Base-by-base conservation (phyloP, 2,329 filamentous ascomycete species). In the Penicillium verrucosum region DNA sequence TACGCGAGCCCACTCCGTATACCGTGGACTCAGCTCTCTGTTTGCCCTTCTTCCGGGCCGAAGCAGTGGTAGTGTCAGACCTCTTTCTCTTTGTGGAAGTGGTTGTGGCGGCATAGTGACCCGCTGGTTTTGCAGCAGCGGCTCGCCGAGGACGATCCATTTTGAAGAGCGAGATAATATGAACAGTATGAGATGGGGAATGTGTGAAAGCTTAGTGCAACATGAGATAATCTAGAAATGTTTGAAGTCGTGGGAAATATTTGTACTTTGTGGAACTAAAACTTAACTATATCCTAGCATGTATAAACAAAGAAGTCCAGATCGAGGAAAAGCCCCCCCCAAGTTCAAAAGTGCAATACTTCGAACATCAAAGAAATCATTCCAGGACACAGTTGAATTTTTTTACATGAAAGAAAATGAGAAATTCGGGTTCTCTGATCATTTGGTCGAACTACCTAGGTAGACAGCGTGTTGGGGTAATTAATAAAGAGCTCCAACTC, bases 11-110 rank as follows among this genome's bases (percentile, higher is more conserved):
- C 6, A 21, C 14, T 32, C 3, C 10, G 10, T 23, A 12, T 10
- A 4, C 12, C 7, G 4, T 0, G n/a, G 27, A 2, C 4, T 45
- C n/a, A 12, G 16, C 18, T 2, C 12, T n/a, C 18, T n/a, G 5
- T 23, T 11, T 36, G 18, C 30, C 18, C 8, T 21, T 12, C 18
- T 38, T 48, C 6, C 11, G 16, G 11, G 14, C 4, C 18, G 12
- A 3, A 1, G 12, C 9, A n/a, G 6, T 16, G 14, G n/a, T 5
- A n/a, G 0, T 3, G 11, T 5, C 10, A 16, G 5, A 1, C 18
- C 10, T 46, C 8, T 16, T 46, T 5, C 2, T 7, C 14, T 12
- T 34, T 46, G 21, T 21, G 21, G 21, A 21, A 21, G 21, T 21
- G 21, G 21, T 21, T 21, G 32, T 14, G 14, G 14, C 5, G 3